Conservation (phyloP, 2,329 filamentous ascomycete species). For the Aspergillus flavus region DNA sequence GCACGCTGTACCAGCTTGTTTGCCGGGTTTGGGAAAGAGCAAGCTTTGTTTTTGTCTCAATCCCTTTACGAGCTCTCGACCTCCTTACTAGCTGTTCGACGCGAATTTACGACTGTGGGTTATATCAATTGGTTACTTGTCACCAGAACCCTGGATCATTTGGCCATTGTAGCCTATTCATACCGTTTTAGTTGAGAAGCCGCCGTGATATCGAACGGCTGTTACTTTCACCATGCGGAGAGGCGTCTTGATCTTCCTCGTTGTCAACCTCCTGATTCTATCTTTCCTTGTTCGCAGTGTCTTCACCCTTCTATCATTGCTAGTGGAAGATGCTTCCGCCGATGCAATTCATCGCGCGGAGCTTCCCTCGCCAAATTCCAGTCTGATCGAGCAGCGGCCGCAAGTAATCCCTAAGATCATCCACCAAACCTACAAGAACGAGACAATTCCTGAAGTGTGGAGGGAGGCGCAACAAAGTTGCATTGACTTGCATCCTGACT, state of each 20-base stretch:
- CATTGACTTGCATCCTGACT: conserved; percentile 67
- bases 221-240: conserved; percentile 56
- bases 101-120: background rate
- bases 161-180: background rate
- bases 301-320: conserved; percentile 70
- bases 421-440: conserved; percentile 75
- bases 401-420: conserved; percentile 75
- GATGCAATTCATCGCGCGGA: conserved; percentile 69
- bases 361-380: conserved; percentile 66
- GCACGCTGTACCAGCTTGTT: background rate
- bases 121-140: background rate
- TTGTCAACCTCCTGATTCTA: conserved; percentile 66
- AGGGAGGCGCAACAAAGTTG: conserved; percentile 66
- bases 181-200: background rate
- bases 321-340: conserved; percentile 67
- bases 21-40: background rate
- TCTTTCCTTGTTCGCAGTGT: conserved; percentile 67
- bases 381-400: conserved; percentile 57
- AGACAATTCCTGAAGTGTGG: conserved; percentile 69
- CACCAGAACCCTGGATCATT: background rate
- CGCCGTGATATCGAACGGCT: background rate
- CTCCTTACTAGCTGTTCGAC: background rate
- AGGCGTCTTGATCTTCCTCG: conserved; percentile 63
- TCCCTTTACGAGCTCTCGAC: background rate
- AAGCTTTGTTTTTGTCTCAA: background rate